A percentile compares a stretch with the other conserved stretches of the same genome.
Evolutionary conservation across 2,329 filamentous ascomycete species (phyloP).

Genomic region (Exophiala viscosa): DNA sequence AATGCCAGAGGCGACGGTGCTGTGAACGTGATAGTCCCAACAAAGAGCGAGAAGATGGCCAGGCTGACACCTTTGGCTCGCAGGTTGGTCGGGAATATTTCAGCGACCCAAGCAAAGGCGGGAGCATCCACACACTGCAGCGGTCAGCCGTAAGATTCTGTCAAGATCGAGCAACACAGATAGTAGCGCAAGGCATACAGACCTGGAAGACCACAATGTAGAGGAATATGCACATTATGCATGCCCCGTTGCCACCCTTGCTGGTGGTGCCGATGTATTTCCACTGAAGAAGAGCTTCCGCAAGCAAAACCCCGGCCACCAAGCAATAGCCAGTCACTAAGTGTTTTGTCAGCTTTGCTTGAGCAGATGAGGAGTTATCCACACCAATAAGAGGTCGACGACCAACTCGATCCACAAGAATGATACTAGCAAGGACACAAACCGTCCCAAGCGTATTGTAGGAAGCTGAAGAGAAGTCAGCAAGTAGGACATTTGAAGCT

Average conservation of each 20-base stretch:
- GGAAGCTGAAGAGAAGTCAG: neutral
- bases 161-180: too few species aligned
- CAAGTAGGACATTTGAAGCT: too few species aligned
- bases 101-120: conserved; percentile 43
- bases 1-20: conserved; percentile 3
- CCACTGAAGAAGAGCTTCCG: conserved; percentile 8
- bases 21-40: conserved; percentile 4
- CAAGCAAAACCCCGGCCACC: neutral
- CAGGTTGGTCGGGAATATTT: conserved; percentile 43
- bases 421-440: conserved; percentile 63
- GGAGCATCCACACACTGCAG: conserved; percentile 41
- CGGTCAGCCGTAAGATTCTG: neutral
- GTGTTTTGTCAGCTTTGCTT: neutral
- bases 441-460: conserved; percentile 44
- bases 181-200: neutral
- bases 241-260: conserved; percentile 33
- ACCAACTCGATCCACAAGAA: conserved; percentile 66
- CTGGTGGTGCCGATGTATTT: conserved; percentile 34
- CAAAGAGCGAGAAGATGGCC: conserved; percentile 3
- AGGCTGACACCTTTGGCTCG: conserved; percentile 26
- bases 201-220: conserved; percentile 37
- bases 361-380: too few species aligned
- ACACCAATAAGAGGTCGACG: conserved; percentile 43
- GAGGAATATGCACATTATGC: conserved; percentile 39
- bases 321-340: conserved; percentile 4